Percentiles rank a stretch among this genome's conserved stretches.
These are phyloP conservation scores for Monilinia fructicola DNA, from an alignment of 2,329 filamentous ascomycete genomes.

Conservation along the genomic window DNA sequence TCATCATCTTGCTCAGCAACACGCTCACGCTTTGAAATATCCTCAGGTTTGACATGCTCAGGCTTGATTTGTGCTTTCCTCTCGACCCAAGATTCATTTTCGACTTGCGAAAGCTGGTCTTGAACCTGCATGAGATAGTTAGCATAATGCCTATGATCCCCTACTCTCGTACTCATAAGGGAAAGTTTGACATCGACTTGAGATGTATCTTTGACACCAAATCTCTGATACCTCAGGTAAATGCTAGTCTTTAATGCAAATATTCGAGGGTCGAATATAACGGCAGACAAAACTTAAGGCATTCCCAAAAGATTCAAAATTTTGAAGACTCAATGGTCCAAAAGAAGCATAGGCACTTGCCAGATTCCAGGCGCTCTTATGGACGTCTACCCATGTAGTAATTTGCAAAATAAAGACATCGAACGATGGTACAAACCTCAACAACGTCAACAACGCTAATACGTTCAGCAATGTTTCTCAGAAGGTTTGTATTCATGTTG, in stretches of 20 bases:
- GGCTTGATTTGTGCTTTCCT: not conserved
- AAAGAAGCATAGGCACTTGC: not conserved
- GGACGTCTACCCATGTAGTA: not conserved
- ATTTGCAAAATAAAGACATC: not conserved
- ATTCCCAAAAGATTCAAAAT: not conserved
- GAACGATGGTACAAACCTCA: slow-evolving; percentile 8
- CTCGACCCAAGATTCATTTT: not conserved
- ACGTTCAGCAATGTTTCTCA: slow-evolving; percentile 17
- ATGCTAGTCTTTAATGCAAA: not conserved
- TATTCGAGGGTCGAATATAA: not conserved
- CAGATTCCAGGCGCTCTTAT: too few relatives aligned
- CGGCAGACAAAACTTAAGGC: too few relatives aligned
- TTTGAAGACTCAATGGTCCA: not conserved
- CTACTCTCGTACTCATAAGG: not conserved
- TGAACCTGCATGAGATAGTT: slow-evolving; percentile 1
- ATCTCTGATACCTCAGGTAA: not conserved
- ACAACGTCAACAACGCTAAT: not conserved
- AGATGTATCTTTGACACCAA: too few relatives aligned
- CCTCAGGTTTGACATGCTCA: not conserved
- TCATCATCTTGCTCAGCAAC: slow-evolving; percentile 15
- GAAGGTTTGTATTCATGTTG: not conserved
- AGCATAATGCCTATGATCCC: not conserved
- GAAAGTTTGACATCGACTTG: too few relatives aligned
- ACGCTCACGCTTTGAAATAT: slow-evolving; percentile 16
- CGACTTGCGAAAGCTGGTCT: not conserved